Evolutionary conservation across 169 alveolate genomes (phyloP).

Genomic region (Plasmodium gaboni): DNA sequence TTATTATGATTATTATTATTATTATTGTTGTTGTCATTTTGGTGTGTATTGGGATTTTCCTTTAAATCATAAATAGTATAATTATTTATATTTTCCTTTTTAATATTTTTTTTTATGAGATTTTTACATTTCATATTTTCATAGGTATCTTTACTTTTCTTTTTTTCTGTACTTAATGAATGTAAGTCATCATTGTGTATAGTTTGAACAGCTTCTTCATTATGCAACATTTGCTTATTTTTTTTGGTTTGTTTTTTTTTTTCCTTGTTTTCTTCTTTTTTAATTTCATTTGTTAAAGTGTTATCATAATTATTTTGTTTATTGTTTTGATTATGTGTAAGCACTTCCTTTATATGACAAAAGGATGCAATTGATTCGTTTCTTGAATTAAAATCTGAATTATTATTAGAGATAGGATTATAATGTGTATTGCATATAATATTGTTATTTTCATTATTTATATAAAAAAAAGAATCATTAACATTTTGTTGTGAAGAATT

Average conservation of each 20-base stretch:
- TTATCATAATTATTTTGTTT: neutral
- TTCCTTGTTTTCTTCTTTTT: conserved; percentile 2
- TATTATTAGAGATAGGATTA: neutral
- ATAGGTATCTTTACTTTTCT: conserved; percentile 7
- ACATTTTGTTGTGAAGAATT: neutral
- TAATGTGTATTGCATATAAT: neutral
- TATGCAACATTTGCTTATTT: neutral
- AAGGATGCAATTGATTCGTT: too few species aligned
- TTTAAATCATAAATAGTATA: neutral
- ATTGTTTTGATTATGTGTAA: too few species aligned
- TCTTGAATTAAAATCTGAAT: neutral
- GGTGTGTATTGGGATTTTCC: too few species aligned
- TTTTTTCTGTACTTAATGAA: neutral
- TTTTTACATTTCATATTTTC: conserved; percentile 8
- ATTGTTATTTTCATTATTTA: neutral
- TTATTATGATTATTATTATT: neutral
- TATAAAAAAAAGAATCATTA: neutral
- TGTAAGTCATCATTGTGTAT: neutral
- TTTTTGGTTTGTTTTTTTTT: neutral
- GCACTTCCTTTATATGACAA: too few species aligned
- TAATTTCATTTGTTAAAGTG: neutral
- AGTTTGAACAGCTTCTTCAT: neutral
- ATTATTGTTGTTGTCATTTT: neutral
- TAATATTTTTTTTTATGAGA: conserved; percentile 10
- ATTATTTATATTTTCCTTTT: conserved; percentile 8